Percentiles rank a stretch among this genome's conserved stretches.
phyloP scores from a whole-genome alignment of 2,329 filamentous ascomycete species.

The Chrysosporium keratinophilum region DNA sequence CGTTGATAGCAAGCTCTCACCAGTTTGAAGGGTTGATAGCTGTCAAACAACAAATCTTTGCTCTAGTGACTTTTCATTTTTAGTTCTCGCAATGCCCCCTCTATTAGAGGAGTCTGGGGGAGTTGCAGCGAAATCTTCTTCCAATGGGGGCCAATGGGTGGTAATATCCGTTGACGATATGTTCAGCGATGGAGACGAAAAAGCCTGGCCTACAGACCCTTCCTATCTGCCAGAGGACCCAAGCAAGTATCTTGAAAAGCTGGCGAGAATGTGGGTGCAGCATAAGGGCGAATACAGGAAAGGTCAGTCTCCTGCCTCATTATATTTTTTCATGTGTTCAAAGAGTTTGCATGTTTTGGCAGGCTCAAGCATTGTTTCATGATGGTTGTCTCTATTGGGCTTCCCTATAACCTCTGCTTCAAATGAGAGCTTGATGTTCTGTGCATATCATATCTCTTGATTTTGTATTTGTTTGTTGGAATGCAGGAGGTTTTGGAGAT shows the following conservation, averaged over 20 bases:
- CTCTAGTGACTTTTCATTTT: background rate
- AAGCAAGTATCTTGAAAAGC: slow-evolving; percentile 37
- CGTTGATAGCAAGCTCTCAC: too few relatives aligned
- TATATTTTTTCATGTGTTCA: background rate
- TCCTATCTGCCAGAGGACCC: slow-evolving; percentile 28
- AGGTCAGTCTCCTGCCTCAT: slow-evolving; percentile 24
- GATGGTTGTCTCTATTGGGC: too few relatives aligned
- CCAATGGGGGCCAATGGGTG: background rate
- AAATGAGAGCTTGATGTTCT: too few relatives aligned
- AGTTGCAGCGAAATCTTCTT: background rate
- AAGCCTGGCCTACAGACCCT: slow-evolving; percentile 29
- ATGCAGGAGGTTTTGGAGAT: too few relatives aligned
- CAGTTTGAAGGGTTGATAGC: too few relatives aligned
- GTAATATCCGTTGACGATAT: slow-evolving; percentile 27
- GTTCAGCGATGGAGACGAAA: slow-evolving; percentile 32
- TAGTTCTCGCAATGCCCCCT: background rate
- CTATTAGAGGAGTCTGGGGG: background rate
- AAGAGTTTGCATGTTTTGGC: background rate
- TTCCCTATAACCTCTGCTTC: too few relatives aligned
- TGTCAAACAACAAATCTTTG: background rate
- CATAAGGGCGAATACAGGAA: slow-evolving; percentile 29
- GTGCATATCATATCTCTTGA: too few relatives aligned
- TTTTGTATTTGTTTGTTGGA: too few relatives aligned
- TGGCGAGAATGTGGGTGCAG: slow-evolving; percentile 42
- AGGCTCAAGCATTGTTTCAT: too few relatives aligned